Base-by-base conservation (phyloP, 805 yeast species). In the Kazachstania martiniae region DNA sequence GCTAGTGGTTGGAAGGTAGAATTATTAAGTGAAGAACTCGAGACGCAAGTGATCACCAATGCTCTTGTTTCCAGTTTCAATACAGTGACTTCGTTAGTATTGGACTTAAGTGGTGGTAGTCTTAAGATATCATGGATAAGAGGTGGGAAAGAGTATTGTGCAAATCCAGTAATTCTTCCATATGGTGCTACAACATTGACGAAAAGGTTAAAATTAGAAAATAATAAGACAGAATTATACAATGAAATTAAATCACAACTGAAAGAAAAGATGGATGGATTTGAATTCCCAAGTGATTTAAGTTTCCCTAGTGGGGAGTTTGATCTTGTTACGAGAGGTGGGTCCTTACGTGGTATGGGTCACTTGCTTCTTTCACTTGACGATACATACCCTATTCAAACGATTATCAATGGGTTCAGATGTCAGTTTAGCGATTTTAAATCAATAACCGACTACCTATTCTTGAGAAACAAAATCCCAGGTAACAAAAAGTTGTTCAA, bases 21-120 rank as follows among this genome's bases (percentile, higher is more conserved):
- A 31, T 46, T 78, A 14, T 53, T 80, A 31, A 63, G 73, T 33
- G 72, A 72, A 42, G 72, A 70, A 34, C 78, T 73, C 33, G 91
- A 80, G 44, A 82, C 80, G 15, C 60, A 66, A 40, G 63, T 76
- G 9, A 84, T 82, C 8, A 74, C 81, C 0, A 74, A 72, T 45
- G 89, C 87, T 18, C 82, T 80, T 5, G 81, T 83, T 0, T 74
- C 85, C 0, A 74, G 85, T 0, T 77, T 77, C 49, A 71, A 76
- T 49, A 68, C 71, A 14, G 68, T 77, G 2, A 66, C 72, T 14
- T 89, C 89, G 2, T 52, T 80, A 8, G 77, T 74, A 46, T 67
- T 80, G 68, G 87, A 81, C 47, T 59, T 80, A 30, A 85, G 86
- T 6, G 85, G 85, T 19, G 83, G 83, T 0, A 66, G 75, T 5